Conservation (phyloP, 129 eudicot genomes). For the Flaveria ramosissima region DNA sequence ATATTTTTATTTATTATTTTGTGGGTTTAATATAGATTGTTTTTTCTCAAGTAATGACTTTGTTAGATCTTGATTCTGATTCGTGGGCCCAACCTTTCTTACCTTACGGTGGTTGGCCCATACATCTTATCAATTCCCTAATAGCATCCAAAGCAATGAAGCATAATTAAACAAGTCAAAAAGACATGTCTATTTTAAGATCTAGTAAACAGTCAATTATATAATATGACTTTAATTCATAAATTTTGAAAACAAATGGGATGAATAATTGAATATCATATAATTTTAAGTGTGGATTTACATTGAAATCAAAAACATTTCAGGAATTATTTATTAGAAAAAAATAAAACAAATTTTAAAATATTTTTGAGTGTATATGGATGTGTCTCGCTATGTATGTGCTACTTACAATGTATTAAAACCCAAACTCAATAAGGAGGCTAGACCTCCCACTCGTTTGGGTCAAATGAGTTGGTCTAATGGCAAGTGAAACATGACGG, state of each 20-base stretch:
- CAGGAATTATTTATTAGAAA: not conserved
- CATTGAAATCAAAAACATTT: not conserved
- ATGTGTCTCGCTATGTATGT: too few species aligned
- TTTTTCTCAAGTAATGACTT: constrained; percentile 14
- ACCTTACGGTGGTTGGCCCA: constrained; percentile 53
- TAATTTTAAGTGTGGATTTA: not conserved
- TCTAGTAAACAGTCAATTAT: not conserved
- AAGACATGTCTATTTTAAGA: not conserved
- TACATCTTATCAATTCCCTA: constrained; percentile 18
- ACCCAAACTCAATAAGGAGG: too few species aligned
- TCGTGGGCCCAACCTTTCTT: constrained; percentile 57
- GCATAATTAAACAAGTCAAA: constrained; percentile 15
- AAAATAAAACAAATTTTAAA: not conserved
- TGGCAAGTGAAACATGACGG: too few species aligned
- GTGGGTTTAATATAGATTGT: not conserved
- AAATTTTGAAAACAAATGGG: not conserved
- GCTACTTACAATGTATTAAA: too few species aligned
- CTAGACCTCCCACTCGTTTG: too few species aligned
- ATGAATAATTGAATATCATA: not conserved
- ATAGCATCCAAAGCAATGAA: constrained; percentile 29
- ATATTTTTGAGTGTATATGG: not conserved
- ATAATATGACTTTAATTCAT: not conserved
- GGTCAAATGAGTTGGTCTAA: too few species aligned
- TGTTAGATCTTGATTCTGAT: constrained; percentile 62
- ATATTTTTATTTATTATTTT: not conserved